phyloP scores from a whole-genome alignment of 306 rosid genomes.

The Quercus mongolica region DNA sequence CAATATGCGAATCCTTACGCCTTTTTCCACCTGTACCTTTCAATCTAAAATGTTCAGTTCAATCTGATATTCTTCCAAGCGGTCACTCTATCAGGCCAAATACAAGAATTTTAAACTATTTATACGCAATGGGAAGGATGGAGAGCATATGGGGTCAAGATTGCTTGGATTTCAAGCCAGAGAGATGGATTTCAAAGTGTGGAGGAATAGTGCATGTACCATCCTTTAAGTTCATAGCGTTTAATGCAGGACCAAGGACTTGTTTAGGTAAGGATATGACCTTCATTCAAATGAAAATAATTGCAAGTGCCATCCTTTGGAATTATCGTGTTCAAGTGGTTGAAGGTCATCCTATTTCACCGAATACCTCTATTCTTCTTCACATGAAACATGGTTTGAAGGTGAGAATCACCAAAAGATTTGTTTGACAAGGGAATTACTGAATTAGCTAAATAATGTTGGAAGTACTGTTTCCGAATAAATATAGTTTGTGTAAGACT shows the following conservation, averaged over 20 bases:
- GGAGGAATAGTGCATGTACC: constrained; percentile 21
- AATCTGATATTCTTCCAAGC: too few species aligned
- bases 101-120: neutral
- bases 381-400: constrained; percentile 43
- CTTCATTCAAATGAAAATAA: constrained; percentile 24
- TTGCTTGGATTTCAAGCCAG: constrained; percentile 35
- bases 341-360: constrained; percentile 11
- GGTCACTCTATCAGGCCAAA: neutral
- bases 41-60: too few species aligned
- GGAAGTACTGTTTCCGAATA: too few species aligned
- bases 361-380: constrained; percentile 32
- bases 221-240: constrained; percentile 22
- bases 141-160: constrained; percentile 30
- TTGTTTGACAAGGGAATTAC: neutral
- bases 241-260: constrained; percentile 31
- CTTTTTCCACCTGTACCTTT: too few species aligned
- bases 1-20: too few species aligned
- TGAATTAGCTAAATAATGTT: too few species aligned
- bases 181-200: constrained; percentile 33
- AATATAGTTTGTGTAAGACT: too few species aligned
- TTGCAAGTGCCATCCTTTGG: constrained; percentile 13
- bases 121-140: constrained; percentile 38
- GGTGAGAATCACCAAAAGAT: constrained; percentile 24
- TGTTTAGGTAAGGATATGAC: constrained; percentile 22
- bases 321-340: constrained; percentile 22